Evolutionary conservation across 2,329 filamentous ascomycete genomes (phyloP), one percentile per base, ranked within the genome.

Genomic region (Parastagonospora avenae): DNA sequence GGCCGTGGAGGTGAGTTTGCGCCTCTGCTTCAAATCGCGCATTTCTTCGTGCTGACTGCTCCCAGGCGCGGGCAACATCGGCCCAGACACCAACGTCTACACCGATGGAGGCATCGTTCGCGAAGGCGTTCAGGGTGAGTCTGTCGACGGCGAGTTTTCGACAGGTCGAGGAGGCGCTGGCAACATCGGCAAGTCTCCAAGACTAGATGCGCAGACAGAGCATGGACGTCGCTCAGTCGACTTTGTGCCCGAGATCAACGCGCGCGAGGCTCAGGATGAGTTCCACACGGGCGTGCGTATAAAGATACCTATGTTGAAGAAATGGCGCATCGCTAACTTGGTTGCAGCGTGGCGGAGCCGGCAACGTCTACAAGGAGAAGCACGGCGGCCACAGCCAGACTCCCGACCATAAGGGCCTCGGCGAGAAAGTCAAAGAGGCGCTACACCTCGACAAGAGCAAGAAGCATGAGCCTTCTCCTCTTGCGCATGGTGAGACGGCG

Each of bases 41-140:
- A 32, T 35, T 31, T 19, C 15, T 27, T 30, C 9, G 44, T 30
- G 42, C 54, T 61, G 42, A 65, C 41, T 42, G 31, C 24, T 15
- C 42, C 30, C 53, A 85, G 82, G 82, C 57, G 79, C 81, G 54
- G 83, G 82, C 55, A 85, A 85, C 68, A 85, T 85, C 54, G 78
- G 80, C 50, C 74, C 73, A 30, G 82, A 85, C 62, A 43, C 65
- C 28, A 77, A 73, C 27, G 63, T 76, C 73, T 79, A 79, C 64
- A 70, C 71, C 39, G 77, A 79, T 55, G 77, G 72, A 52, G 71
- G 68, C 57, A 78, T 80, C 52, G 67, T 77, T 35, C 77, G 77
- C 63, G 77, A 80, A 66, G 77, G 77, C 52, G 42, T 70, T 28
- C 63, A 70, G 50, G 76, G 75, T 59, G 69, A 74, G 40, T 68